Percentiles rank a stretch among this genome's conserved stretches.
Conservation (phyloP, 2,329 filamentous ascomycete species). For the Alternaria sp. region DNA sequence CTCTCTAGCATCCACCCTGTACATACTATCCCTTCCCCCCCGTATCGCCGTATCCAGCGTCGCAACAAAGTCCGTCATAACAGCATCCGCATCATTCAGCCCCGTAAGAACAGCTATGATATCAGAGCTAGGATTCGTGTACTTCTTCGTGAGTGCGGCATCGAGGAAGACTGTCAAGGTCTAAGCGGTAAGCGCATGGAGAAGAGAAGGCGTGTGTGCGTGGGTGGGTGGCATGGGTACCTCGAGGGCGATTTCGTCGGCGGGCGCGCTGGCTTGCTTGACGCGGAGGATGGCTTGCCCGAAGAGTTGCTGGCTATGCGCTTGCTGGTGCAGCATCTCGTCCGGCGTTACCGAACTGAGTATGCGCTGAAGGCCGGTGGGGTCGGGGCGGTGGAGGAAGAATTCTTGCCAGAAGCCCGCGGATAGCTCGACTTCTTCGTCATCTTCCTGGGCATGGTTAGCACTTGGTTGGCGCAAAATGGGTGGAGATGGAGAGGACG, state of each 20-base stretch:
- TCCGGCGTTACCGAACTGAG: constrained; percentile 74
- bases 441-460: constrained; percentile 50
- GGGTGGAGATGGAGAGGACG: not conserved
- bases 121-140: constrained; percentile 93
- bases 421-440: constrained; percentile 71
- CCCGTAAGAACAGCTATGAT: constrained; percentile 90
- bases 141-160: constrained; percentile 83
- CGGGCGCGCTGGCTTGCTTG: constrained; percentile 64
- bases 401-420: constrained; percentile 97
- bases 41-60: constrained; percentile 83
- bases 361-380: constrained; percentile 68
- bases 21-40: constrained; percentile 72
- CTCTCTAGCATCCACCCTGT: not conserved
- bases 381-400: constrained; percentile 86
- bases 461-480: constrained; percentile 1
- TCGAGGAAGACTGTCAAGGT: constrained; percentile 89
- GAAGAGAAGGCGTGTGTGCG: not conserved
- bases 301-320: constrained; percentile 80
- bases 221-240: constrained; percentile 59
- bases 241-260: constrained; percentile 82
- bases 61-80: constrained; percentile 88
- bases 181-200: constrained; percentile 61
- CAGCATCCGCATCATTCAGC: constrained; percentile 82
- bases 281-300: constrained; percentile 72
- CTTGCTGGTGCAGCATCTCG: constrained; percentile 76